A percentile compares a stretch with the other conserved stretches of the same genome.
These are phyloP conservation scores for Pyrrhoderma noxium DNA, from an alignment of 1,284 basidiomycete species.

Conservation along the genomic window DNA sequence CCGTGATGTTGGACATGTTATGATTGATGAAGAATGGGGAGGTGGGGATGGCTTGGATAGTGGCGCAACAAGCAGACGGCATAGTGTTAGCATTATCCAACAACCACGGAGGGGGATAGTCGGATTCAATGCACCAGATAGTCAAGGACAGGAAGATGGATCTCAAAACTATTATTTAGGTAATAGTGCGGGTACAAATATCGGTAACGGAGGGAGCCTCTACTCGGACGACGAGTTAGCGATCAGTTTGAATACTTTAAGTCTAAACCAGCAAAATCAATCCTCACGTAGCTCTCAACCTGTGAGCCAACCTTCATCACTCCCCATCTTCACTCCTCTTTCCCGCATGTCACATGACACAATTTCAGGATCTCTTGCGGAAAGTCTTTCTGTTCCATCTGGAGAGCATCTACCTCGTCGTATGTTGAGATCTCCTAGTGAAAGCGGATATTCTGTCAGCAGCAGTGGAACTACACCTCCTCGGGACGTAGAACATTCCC, in stretches of 20 bases:
- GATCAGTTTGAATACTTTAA: slow-evolving; percentile 58
- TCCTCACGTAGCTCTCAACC: slow-evolving; percentile 29
- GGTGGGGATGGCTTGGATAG: slow-evolving; percentile 45
- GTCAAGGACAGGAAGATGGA: slow-evolving; percentile 27
- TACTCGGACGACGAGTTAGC: slow-evolving; percentile 80
- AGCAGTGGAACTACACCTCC: slow-evolving; percentile 9
- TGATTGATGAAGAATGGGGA: slow-evolving; percentile 53
- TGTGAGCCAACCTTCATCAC: slow-evolving; percentile 52
- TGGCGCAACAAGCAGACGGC: slow-evolving; percentile 77
- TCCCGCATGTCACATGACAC: slow-evolving; percentile 49
- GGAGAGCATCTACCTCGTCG: slow-evolving; percentile 10
- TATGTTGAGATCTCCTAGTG: slow-evolving; percentile 12
- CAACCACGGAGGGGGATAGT: slow-evolving; percentile 62
- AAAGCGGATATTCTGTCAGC: slow-evolving; percentile 12
- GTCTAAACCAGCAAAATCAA: slow-evolving; percentile 37
- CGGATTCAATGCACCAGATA: slow-evolving; percentile 52
- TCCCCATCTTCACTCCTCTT: slow-evolving; percentile 64
- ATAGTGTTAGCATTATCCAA: slow-evolving; percentile 75
- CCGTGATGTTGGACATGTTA: slow-evolving; percentile 68
- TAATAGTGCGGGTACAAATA: slow-evolving; percentile 21
- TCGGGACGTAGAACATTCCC: slow-evolving; percentile 9
- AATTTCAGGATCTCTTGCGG: slow-evolving; percentile 41
- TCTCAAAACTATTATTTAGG: slow-evolving; percentile 36
- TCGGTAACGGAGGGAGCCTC: slow-evolving; percentile 45
- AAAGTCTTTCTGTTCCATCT: slow-evolving; percentile 26